Conservation (phyloP, 768 basidiomycete species). For the Strobilomyces dryophilus region DNA sequence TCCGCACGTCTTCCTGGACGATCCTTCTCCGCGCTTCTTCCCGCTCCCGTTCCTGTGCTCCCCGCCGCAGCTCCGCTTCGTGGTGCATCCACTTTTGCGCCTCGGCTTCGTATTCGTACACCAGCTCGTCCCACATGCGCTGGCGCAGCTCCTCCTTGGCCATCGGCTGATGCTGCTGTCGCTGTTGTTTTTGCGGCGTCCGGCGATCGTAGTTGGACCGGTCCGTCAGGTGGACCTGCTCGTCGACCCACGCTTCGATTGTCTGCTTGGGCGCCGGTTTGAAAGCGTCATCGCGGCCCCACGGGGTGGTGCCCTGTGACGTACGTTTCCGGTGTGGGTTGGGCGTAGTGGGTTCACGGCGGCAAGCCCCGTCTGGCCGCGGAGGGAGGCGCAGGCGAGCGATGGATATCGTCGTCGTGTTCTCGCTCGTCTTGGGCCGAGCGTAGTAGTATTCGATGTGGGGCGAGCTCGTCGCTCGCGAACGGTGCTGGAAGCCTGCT, state of each 20-base stretch:
- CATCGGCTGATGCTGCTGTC: slow-evolving; percentile 7
- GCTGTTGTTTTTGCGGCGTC: background rate
- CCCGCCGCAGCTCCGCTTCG: slow-evolving; percentile 42
- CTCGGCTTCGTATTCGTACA: slow-evolving; percentile 49
- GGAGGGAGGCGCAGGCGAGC: slow-evolving; percentile 21
- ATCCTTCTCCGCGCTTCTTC: slow-evolving; percentile 40
- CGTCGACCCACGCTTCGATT: slow-evolving; percentile 62
- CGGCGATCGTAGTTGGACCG: slow-evolving; percentile 26
- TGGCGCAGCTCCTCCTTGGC: slow-evolving; percentile 31
- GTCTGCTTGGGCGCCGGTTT: slow-evolving; percentile 43
- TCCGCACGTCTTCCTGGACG: slow-evolving; percentile 51
- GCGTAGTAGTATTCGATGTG: slow-evolving; percentile 16
- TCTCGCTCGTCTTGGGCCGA: slow-evolving; percentile 24
- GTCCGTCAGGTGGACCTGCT: slow-evolving; percentile 42
- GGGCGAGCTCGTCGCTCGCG: slow-evolving; percentile 21
- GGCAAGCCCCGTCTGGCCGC: slow-evolving; percentile 14
- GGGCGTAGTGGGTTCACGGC: slow-evolving; percentile 11
- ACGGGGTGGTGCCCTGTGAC: slow-evolving; percentile 30
- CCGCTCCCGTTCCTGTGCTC: slow-evolving; percentile 43
- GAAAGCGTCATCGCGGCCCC: slow-evolving; percentile 48
- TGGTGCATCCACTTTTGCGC: slow-evolving; percentile 51
- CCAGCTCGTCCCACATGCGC: slow-evolving; percentile 49
- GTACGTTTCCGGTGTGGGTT: slow-evolving; percentile 26
- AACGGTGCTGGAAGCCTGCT: slow-evolving; percentile 26
- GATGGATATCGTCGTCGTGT: slow-evolving; percentile 8